Evolutionary conservation across 2,329 filamentous ascomycete species (phyloP).

Genomic region (Curvularia sp.): DNA sequence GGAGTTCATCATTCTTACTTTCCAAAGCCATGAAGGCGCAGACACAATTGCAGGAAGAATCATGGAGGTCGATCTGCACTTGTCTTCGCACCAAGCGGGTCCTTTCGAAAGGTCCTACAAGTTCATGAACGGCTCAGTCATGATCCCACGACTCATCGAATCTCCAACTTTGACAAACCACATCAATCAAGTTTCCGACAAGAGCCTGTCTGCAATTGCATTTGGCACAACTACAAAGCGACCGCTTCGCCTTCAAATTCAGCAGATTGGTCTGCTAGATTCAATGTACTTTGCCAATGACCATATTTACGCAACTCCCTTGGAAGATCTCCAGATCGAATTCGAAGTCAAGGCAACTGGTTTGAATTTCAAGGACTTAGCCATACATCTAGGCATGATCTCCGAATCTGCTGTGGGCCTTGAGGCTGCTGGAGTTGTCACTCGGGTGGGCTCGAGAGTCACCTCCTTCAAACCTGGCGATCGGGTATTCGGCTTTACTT

Average conservation of each 20-base stretch:
- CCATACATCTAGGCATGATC: not conserved
- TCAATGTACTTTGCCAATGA: not conserved
- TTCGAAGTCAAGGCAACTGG: not conserved
- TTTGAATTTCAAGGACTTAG: conserved; percentile 1
- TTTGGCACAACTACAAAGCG: not conserved
- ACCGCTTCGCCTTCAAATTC: not conserved
- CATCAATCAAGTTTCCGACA: not conserved
- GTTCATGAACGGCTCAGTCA: not conserved
- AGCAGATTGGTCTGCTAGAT: not conserved
- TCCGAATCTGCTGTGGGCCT: not conserved
- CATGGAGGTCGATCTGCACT: not conserved
- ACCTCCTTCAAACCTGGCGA: not conserved
- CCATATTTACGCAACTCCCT: not conserved
- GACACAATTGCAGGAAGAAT: not conserved
- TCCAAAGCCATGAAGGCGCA: not conserved
- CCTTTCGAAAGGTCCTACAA: not conserved
- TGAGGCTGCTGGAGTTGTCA: conserved; percentile 1
- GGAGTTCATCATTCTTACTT: not conserved
- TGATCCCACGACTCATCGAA: not conserved
- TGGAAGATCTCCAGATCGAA: not conserved
- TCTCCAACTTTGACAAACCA: not conserved
- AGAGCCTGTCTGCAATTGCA: not conserved
- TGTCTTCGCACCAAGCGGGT: not conserved
- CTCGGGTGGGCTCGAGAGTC: not conserved
- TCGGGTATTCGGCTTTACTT: not conserved